These are phyloP conservation scores for Anthracocystis panici-leucophaei DNA, from an alignment of 1,284 basidiomycete species.

Conservation along the genomic window DNA sequence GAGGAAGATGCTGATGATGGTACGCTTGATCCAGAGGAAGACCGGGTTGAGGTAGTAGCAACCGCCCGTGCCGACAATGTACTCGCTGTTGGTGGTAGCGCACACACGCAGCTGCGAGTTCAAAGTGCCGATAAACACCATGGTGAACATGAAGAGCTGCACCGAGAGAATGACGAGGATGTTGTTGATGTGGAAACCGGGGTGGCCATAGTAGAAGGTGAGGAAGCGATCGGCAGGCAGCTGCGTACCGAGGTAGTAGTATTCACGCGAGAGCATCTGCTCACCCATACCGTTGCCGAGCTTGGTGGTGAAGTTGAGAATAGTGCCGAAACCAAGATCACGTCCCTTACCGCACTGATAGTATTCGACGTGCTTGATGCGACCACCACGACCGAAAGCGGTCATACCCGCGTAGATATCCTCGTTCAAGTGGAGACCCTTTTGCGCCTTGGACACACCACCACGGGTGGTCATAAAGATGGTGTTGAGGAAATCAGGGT, in stretches of 20 bases:
- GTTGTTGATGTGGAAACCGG: constrained; percentile 99
- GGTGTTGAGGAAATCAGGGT: constrained; percentile 98
- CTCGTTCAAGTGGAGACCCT: constrained; percentile 96
- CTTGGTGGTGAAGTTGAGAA: constrained; percentile 99
- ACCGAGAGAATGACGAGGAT: constrained; percentile 76
- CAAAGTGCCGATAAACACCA: constrained; percentile 69
- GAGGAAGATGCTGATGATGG: constrained; percentile 69
- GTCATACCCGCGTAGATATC: constrained; percentile 99
- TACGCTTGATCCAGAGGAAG: constrained; percentile 69
- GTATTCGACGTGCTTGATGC: constrained; percentile 99
- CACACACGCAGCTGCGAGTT: constrained; percentile 66
- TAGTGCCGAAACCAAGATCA: constrained; percentile 98
- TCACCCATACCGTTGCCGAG: constrained; percentile 99
- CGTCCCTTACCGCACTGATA: constrained; percentile 97
- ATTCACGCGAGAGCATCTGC: constrained; percentile 98
- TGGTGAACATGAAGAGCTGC: constrained; percentile 69
- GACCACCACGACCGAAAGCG: constrained; percentile 93
- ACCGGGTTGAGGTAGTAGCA: constrained; percentile 70
- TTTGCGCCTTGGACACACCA: constrained; percentile 98
- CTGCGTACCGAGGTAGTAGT: constrained; percentile 99
- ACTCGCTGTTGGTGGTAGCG: constrained; percentile 65
- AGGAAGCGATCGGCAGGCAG: constrained; percentile 97
- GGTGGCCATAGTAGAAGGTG: constrained; percentile 99
- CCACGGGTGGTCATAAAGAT: constrained; percentile 98
- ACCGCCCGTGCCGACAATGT: constrained; percentile 65